Evolutionary conservation across 495 filamentous ascomycete species (phyloP).

Genomic region (Daldinia caldariorum): DNA sequence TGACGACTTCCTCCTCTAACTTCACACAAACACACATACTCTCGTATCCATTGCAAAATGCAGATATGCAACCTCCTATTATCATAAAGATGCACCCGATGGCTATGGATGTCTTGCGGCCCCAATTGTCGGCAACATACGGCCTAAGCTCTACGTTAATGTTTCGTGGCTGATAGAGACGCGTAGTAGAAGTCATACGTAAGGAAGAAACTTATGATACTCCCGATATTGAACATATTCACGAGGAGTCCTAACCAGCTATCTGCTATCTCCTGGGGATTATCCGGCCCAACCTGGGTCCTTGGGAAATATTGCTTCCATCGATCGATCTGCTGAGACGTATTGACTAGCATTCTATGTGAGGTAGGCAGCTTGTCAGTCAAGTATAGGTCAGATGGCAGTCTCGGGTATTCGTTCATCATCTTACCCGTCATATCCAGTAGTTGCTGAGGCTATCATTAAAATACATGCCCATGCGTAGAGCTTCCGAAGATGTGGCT

Average conservation of each 20-base stretch:
- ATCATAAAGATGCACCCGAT: slow-evolving; percentile 71
- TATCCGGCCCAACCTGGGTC: slow-evolving; percentile 49
- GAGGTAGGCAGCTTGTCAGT: slow-evolving; percentile 13
- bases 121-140: slow-evolving; percentile 69
- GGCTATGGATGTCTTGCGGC: slow-evolving; percentile 66
- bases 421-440: slow-evolving; percentile 67
- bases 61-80: slow-evolving; percentile 55
- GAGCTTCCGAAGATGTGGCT: slow-evolving; percentile 68
- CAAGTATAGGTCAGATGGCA: neutral
- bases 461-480: slow-evolving; percentile 65
- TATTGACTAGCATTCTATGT: slow-evolving; percentile 65
- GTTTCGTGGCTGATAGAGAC: neutral
- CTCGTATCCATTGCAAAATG: slow-evolving; percentile 52
- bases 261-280: slow-evolving; percentile 48
- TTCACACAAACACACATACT: slow-evolving; percentile 35
- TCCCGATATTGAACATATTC: slow-evolving; percentile 75
- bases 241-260: slow-evolving; percentile 71
- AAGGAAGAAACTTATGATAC: slow-evolving; percentile 70
- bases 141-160: slow-evolving; percentile 49
- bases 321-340: slow-evolving; percentile 63
- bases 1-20: slow-evolving; percentile 37
- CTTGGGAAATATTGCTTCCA: slow-evolving; percentile 63
- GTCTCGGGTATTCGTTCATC: neutral
- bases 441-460: slow-evolving; percentile 70
- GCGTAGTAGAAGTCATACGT: slow-evolving; percentile 51